These are phyloP conservation scores for Cryptococcus floricola DNA, from an alignment of 1,284 basidiomycete species.

Conservation along the genomic window DNA sequence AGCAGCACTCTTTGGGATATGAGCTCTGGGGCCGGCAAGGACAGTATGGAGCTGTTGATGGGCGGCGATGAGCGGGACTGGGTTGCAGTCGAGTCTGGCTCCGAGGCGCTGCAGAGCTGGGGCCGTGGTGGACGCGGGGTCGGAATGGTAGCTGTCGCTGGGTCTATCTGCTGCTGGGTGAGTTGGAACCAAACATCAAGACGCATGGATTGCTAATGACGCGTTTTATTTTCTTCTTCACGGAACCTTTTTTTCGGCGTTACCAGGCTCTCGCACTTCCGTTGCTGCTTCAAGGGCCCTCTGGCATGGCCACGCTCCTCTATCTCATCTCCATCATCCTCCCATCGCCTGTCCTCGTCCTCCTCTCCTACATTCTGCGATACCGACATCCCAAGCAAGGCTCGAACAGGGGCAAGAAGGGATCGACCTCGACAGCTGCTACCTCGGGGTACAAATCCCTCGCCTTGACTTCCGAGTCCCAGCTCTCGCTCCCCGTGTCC, in stretches of 20 bases:
- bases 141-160: conserved; percentile 20
- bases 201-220: not conserved
- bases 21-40: conserved; percentile 15
- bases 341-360: conserved; percentile 24
- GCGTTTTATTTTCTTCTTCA: not conserved
- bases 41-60: conserved; percentile 31
- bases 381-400: conserved; percentile 14
- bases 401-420: conserved; percentile 10
- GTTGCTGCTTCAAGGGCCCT: conserved; percentile 16
- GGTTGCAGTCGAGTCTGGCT: conserved; percentile 23
- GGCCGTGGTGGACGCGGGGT: conserved; percentile 21
- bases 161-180: conserved; percentile 24
- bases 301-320: conserved; percentile 11
- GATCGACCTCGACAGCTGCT: conserved; percentile 14
- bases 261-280: conserved; percentile 25
- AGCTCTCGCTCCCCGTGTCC: conserved; percentile 28
- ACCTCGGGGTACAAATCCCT: conserved; percentile 23
- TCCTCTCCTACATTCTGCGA: conserved; percentile 27
- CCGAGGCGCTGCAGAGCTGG: conserved; percentile 27
- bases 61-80: conserved; percentile 25
- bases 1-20: conserved; percentile 23
- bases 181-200: conserved; percentile 6
- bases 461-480: conserved; percentile 24
- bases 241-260: not conserved
- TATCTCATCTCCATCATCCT: conserved; percentile 28